Conservation (phyloP, 192 early-diverging fungal genomes). For the Coemansia sp. region DNA sequence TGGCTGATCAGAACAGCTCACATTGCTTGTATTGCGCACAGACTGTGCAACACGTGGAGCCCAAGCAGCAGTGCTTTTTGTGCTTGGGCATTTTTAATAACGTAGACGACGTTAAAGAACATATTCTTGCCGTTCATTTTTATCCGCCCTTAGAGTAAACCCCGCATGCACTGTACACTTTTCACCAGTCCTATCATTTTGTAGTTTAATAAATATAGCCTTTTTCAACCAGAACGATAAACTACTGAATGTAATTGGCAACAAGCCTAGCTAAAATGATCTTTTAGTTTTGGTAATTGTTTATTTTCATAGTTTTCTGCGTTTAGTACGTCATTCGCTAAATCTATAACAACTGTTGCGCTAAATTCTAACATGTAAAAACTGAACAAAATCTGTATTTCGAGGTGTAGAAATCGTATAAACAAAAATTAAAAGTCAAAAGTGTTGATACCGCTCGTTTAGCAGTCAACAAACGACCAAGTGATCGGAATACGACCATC, state of each 20-base stretch:
- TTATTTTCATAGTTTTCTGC: too few species aligned
- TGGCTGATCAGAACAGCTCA: neutral
- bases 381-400: neutral
- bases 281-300: too few species aligned
- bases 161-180: too few species aligned
- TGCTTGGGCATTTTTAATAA: slow-evolving; percentile 28
- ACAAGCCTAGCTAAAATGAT: too few species aligned
- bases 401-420: neutral
- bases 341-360: too few species aligned
- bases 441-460: neutral
- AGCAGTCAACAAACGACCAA: slow-evolving; percentile 55
- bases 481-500: slow-evolving; percentile 56
- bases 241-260: too few species aligned
- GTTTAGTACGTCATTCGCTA: too few species aligned
- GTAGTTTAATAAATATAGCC: neutral
- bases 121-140: slow-evolving; percentile 35
- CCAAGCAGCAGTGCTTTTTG: slow-evolving; percentile 34
- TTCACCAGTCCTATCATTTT: too few species aligned
- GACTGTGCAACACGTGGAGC: neutral
- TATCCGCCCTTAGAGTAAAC: slow-evolving; percentile 31
- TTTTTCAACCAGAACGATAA: neutral
- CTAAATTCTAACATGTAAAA: neutral
- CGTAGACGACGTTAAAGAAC: slow-evolving; percentile 36
- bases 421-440: neutral
- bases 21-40: neutral